Base-by-base conservation (phyloP, 768 basidiomycete genomes). In the Gyrodon lividus region DNA sequence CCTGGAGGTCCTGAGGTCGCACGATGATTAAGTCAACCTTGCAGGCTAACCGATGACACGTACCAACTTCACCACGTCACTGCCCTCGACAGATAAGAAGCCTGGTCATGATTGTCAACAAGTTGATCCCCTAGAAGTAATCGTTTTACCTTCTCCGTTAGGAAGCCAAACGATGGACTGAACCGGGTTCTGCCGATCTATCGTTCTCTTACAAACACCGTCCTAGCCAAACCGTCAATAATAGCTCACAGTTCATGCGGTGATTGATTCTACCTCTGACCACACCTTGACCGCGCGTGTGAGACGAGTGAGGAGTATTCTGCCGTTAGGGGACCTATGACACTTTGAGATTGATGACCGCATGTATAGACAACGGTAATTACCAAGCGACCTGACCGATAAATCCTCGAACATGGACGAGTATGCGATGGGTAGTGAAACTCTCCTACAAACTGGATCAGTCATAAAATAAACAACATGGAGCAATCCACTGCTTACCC, bases 141-240 rank as follows among this genome's bases (percentile, higher is more conserved):
- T 46, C 12, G 33, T 41, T 58, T 57, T 58, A 78, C 78, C 75
- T 59, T 77, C 73, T 43, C 77, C 76, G 23, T 62, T 65, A 7
- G 79, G 79, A 51, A 80, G 66, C 79, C 80, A 81, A 45, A 74
- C 69, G 39, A 82, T 70, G n/a, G 79, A 78, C 52, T 77, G 76
- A 1, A 81, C 74, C 22, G 66, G 63, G 48, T 69, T 69, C 44
- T 67, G 68, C 8, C 80, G 72, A 45, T 78, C 76, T 51, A 81
- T 81, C 16, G 76, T 80, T 57, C 69, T 73, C 52, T 61, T 71
- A 59, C 78, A 78, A 40, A 80, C 76, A 39, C 80, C 79, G 17
- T 77, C 73, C 78, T 81, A 44, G 31, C 10, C 35, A 9, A 48
- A 48, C 47, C 34, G 33, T 56, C 44, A 54, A 43, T 24, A 51